Conservation (phyloP, 495 filamentous ascomycete genomes). For the Aspergillus carlsbadensis region DNA sequence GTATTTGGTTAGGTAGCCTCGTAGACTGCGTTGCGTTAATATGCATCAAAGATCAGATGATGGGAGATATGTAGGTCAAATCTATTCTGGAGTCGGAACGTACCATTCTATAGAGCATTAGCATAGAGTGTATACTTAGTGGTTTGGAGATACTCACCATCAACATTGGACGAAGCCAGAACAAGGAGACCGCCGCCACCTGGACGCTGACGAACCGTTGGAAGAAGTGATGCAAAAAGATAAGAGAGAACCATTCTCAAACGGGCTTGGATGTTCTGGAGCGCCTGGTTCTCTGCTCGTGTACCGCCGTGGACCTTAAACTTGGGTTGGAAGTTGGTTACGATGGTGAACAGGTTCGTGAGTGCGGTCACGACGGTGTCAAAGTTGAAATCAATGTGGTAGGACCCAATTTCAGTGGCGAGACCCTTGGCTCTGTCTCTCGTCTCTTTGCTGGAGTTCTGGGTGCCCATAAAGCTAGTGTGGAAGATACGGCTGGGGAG, state of each 20-base stretch:
- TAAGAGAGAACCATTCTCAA: constrained; percentile 80
- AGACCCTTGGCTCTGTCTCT: constrained; percentile 67
- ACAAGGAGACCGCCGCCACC: constrained; percentile 62
- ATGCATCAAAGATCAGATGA: background rate
- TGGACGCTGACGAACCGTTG: constrained; percentile 51
- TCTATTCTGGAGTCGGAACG: background rate
- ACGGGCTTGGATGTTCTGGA: constrained; percentile 84
- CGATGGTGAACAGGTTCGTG: constrained; percentile 51
- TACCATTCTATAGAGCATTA: constrained; percentile 36
- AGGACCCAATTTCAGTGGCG: constrained; percentile 65
- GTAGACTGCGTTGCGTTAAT: constrained; percentile 33
- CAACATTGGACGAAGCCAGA: constrained; percentile 60
- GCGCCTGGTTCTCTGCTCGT: constrained; percentile 59
- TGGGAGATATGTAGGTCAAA: background rate
- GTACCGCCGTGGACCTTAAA: constrained; percentile 71
- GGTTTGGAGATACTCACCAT: constrained; percentile 25
- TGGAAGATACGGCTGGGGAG: constrained; percentile 55
- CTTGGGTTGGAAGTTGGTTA: constrained; percentile 56
- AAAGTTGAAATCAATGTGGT: constrained; percentile 76
- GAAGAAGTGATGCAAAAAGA: constrained; percentile 66
- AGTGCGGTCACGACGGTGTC: constrained; percentile 61
- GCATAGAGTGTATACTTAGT: background rate
- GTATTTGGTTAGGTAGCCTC: constrained; percentile 76
- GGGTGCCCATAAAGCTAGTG: constrained; percentile 80
- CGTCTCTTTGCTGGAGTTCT: constrained; percentile 70